A percentile compares a stretch with the other conserved stretches of the same genome.
Conservation (phyloP, 2,329 filamentous ascomycete species). For the Diaporthe destruens region DNA sequence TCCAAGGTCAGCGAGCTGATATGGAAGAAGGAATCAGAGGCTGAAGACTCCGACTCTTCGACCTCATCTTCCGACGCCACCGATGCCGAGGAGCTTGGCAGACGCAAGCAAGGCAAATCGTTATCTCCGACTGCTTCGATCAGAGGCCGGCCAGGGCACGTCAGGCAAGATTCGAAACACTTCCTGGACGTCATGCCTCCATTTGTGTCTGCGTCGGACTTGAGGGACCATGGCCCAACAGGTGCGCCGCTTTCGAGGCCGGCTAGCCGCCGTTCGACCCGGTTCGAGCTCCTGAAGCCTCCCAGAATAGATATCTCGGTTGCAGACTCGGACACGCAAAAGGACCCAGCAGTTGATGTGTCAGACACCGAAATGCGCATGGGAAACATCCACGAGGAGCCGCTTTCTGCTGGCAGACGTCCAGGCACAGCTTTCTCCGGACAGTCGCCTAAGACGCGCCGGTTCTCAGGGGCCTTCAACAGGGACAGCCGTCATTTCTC, state of each 20-base stretch:
- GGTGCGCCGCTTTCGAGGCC: slow-evolving; percentile 48
- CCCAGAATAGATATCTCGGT: slow-evolving; percentile 62
- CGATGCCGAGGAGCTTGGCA: slow-evolving; percentile 59
- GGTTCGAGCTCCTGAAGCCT: slow-evolving; percentile 63
- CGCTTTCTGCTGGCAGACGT: slow-evolving; percentile 52
- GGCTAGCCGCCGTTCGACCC: slow-evolving; percentile 57
- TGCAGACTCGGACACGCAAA: slow-evolving; percentile 49
- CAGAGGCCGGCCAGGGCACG: slow-evolving; percentile 49
- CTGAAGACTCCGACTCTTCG: slow-evolving; percentile 52
- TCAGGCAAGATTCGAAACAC: slow-evolving; percentile 55
- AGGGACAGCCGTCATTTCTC: slow-evolving; percentile 61
- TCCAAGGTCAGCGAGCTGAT: slow-evolving; percentile 69
- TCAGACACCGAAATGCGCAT: slow-evolving; percentile 56
- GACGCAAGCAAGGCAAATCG: slow-evolving; percentile 48
- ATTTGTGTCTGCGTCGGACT: slow-evolving; percentile 56
- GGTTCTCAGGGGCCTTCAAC: slow-evolving; percentile 42
- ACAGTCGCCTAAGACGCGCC: slow-evolving; percentile 40
- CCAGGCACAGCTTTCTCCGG: slow-evolving; percentile 50
- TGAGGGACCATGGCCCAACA: slow-evolving; percentile 39
- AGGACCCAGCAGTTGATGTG: slow-evolving; percentile 51
- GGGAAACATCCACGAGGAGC: slow-evolving; percentile 48
- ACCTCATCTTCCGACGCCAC: slow-evolving; percentile 62
- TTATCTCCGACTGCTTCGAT: slow-evolving; percentile 51
- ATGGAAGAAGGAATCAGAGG: slow-evolving; percentile 64
- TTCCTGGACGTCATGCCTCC: slow-evolving; percentile 66